Evolutionary conservation across 768 basidiomycete genomes (phyloP), one percentile per base, ranked within the genome.

Genomic region (Multifurca ochricompacta): DNA sequence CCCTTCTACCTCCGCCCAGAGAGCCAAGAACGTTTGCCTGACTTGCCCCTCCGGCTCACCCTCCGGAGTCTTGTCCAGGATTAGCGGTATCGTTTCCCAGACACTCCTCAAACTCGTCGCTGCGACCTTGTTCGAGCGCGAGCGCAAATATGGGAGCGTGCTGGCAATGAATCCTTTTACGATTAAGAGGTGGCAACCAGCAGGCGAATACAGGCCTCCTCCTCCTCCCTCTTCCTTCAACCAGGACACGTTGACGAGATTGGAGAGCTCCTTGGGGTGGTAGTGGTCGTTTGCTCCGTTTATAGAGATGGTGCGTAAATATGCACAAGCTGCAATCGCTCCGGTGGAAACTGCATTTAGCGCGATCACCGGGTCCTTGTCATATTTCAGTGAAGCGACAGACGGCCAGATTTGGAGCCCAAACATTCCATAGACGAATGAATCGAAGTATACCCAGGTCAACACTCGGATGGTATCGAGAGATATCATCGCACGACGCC

Each of bases 71-170:
- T 46, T 45, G 16, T 44, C 21, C 35, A 53, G 16, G 18, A 53
- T 25, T 13, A 21, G 45, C 13, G 45, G 52, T 4, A 53, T 36
- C 13, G 37, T 46, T 30, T 48, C 45, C 44, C 45, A 53, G 4
- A 53, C 21, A 11, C 30, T n/a, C 13, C 45, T 37, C 31, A 54
- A 48, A 46, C 53, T 54, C 32, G 53, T 41, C 25, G 32, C 25
- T 3, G 39, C 13, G 13, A 41, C 39, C 4, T 42, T 25, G 1
- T 40, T 37, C 6, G 37, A 30, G 31, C 30, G 11, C 4, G n/a
- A n/a, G 31, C 30, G 11, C 4, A 54, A 32, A 19, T 54, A 39
- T 10, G 52, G 45, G 13, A 48, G 32, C 2, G 48, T 37, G 19
- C 28, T 30, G 6, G 44, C 16, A 36, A 53, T 13, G 28, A 53